Evolutionary conservation across 2,329 filamentous ascomycete species (phyloP).

Genomic region (Thielaviopsis musarum): DNA sequence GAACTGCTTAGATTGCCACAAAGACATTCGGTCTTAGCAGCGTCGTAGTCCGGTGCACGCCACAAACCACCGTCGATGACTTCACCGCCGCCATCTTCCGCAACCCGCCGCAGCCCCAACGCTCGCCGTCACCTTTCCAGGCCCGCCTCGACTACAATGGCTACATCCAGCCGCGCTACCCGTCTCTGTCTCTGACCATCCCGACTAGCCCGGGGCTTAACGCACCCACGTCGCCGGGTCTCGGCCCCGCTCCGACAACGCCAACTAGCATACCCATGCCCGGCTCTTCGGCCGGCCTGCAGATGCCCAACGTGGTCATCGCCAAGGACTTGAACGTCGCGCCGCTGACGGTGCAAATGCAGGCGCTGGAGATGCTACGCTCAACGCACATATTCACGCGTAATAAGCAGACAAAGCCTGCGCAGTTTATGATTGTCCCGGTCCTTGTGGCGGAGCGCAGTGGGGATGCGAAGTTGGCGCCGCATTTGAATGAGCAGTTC

Average conservation of each 20-base stretch:
- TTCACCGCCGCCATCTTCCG: conserved; percentile 57
- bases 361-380: conserved; percentile 61
- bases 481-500: conserved; percentile 62
- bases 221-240: conserved; percentile 13
- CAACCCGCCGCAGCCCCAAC: conserved; percentile 17
- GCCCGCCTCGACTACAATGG: conserved; percentile 13
- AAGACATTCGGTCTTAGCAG: conserved; percentile 58
- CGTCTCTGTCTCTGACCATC: conserved; percentile 19
- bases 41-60: conserved; percentile 54
- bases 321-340: conserved; percentile 64
- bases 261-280: conserved; percentile 10
- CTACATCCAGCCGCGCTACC: conserved; percentile 16
- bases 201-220: conserved; percentile 15
- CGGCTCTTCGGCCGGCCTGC: conserved; percentile 8
- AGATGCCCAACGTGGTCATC: conserved; percentile 68
- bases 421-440: conserved; percentile 64
- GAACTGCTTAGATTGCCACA: conserved; percentile 36
- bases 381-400: conserved; percentile 62
- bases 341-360: conserved; percentile 63
- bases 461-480: conserved; percentile 31
- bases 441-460: conserved; percentile 38
- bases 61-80: conserved; percentile 60
- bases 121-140: conserved; percentile 16
- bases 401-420: conserved; percentile 56
- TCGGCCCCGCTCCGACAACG: background rate